Percentiles rank a stretch among this genome's conserved stretches.
These are phyloP conservation scores for Sodiomyces alkalinus DNA, from an alignment of 2,329 filamentous ascomycete species.

Conservation along the genomic window DNA sequence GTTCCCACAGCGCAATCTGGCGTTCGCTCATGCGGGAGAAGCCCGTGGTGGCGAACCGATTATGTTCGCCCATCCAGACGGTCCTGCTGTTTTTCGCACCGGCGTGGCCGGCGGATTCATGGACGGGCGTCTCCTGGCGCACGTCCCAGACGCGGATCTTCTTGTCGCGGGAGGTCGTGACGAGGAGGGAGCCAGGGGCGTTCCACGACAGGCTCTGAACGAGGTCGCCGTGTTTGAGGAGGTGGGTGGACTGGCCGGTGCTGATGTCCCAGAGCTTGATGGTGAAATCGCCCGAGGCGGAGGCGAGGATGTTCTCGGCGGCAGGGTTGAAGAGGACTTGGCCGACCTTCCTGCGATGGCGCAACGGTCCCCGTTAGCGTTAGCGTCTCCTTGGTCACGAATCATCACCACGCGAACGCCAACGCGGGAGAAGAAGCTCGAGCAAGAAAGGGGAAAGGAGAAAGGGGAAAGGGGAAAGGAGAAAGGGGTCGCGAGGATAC, in stretches of 20 bases:
- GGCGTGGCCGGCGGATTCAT: constrained; percentile 72
- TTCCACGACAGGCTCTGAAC: constrained; percentile 95
- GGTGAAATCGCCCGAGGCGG: constrained; percentile 85
- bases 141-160: constrained; percentile 97
- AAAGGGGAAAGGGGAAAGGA: no score
- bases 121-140: constrained; percentile 74
- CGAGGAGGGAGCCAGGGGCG: constrained; percentile 70
- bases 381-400: not conserved
- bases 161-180: constrained; percentile 94
- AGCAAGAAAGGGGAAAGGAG: no score
- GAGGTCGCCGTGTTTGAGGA: constrained; percentile 77
- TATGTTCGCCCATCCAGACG: constrained; percentile 95
- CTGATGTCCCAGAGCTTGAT: constrained; percentile 93
- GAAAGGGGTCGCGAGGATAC: constrained; percentile 23
- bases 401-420: no score
- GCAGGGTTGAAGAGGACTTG: constrained; percentile 97
- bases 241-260: constrained; percentile 57
- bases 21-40: constrained; percentile 98
- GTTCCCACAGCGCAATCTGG: constrained; percentile 91
- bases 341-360: constrained; percentile 65
- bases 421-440: no score
- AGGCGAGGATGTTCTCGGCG: constrained; percentile 88
- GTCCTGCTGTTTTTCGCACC: constrained; percentile 96
- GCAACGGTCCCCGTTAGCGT: constrained; percentile 1
- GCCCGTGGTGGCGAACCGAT: constrained; percentile 87